These are phyloP conservation scores for Alternaria alternata DNA, from an alignment of 2,329 filamentous ascomycete genomes.

Conservation along the genomic window DNA sequence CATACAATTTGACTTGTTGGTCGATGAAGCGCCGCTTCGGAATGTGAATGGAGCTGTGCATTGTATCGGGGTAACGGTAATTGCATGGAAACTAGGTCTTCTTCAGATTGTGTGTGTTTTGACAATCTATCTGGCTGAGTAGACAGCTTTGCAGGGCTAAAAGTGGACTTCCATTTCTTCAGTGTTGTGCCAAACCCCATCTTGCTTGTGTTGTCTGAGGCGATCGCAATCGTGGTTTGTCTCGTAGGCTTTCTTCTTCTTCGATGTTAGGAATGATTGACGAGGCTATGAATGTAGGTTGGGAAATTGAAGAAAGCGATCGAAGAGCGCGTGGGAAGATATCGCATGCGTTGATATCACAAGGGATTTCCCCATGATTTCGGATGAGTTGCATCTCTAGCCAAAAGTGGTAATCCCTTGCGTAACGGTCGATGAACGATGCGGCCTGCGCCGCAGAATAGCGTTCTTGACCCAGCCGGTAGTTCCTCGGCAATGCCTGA, in stretches of 20 bases:
- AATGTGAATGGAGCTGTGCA: neutral
- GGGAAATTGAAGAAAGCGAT: neutral
- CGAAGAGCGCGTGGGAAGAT: neutral
- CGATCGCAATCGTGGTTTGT: neutral
- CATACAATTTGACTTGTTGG: conserved; percentile 5
- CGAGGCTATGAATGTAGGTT: neutral
- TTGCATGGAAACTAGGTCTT: conserved; percentile 6
- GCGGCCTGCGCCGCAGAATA: neutral
- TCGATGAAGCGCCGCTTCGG: conserved; percentile 1
- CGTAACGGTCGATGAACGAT: neutral
- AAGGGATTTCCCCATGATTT: neutral
- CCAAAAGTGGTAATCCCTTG: neutral
- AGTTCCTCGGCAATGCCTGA: neutral
- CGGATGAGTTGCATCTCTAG: neutral
- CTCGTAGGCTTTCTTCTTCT: neutral
- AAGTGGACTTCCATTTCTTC: neutral
- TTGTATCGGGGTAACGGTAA: neutral
- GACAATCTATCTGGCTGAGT: neutral
- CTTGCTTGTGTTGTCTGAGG: neutral
- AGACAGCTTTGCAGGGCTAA: neutral
- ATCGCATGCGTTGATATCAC: neutral
- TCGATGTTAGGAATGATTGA: neutral
- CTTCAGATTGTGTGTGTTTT: conserved; percentile 6
- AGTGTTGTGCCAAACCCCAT: conserved; percentile 4
- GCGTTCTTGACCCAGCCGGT: neutral